phyloP scores from a whole-genome alignment of 495 filamentous ascomycete species.

The Hypoxylon lenormandii region DNA sequence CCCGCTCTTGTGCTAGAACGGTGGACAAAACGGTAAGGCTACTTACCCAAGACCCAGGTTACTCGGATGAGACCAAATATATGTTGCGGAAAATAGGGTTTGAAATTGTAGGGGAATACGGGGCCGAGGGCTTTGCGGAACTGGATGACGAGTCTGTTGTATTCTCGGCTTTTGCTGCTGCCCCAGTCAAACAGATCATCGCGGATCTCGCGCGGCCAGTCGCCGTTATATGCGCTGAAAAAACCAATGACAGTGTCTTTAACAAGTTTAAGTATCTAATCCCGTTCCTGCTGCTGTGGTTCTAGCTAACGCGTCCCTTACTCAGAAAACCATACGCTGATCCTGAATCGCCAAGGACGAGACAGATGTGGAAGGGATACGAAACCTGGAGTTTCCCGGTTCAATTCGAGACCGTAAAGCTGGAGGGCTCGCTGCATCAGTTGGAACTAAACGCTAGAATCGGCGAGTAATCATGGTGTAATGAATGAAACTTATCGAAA shows the following conservation, averaged over 20 bases:
- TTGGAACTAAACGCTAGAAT: too few relatives aligned
- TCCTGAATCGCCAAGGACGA: slow-evolving; percentile 56
- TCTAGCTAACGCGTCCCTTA: neutral
- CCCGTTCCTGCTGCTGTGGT: too few relatives aligned
- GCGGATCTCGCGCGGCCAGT: slow-evolving; percentile 56
- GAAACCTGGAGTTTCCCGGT: too few relatives aligned
- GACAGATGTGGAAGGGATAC: slow-evolving; percentile 45
- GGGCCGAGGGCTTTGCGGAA: slow-evolving; percentile 57
- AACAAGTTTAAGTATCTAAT: slow-evolving; percentile 4
- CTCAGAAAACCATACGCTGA: slow-evolving; percentile 52
- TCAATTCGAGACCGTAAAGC: too few relatives aligned
- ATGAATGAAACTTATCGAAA: too few relatives aligned
- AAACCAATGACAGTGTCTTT: neutral
- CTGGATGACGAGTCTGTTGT: slow-evolving; percentile 55
- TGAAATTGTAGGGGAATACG: slow-evolving; percentile 54
- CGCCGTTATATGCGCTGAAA: slow-evolving; percentile 35
- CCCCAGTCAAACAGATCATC: slow-evolving; percentile 52
- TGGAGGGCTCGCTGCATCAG: too few relatives aligned
- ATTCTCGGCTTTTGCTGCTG: slow-evolving; percentile 51
- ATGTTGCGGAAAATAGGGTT: slow-evolving; percentile 54
- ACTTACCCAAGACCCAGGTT: slow-evolving; percentile 53
- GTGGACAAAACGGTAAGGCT: slow-evolving; percentile 34
- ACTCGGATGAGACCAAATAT: slow-evolving; percentile 50
- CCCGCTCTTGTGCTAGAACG: slow-evolving; percentile 29
- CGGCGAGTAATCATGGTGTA: too few relatives aligned